phyloP scores from a whole-genome alignment of 345 rosid species.

The Salix arbutifolia region DNA sequence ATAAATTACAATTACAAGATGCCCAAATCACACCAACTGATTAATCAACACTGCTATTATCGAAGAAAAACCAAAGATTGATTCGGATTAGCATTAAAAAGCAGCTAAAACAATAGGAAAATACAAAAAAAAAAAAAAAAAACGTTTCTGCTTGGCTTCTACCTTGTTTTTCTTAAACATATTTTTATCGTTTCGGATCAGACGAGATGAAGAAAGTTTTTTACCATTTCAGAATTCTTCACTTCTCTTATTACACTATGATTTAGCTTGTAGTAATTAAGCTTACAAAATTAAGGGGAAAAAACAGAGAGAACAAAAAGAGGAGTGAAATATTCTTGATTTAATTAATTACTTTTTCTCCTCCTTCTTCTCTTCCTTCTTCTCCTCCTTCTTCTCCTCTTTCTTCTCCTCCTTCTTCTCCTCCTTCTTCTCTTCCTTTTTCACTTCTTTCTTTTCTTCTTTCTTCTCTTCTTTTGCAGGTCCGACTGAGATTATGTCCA shows the following conservation, averaged over 20 bases:
- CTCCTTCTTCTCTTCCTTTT: conserved; percentile 51
- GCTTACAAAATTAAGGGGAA: background rate
- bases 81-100: background rate
- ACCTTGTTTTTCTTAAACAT: background rate
- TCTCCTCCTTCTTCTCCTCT: conserved; percentile 35
- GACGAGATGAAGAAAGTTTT: too few species aligned
- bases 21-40: background rate
- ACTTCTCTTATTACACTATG: background rate
- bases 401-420: conserved; percentile 56
- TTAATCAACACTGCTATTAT: background rate
- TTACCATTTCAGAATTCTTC: background rate
- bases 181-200: too few species aligned
- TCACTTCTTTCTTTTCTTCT: conserved; percentile 62
- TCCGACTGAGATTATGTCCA: conserved; percentile 77
- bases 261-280: background rate
- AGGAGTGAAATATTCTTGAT: background rate
- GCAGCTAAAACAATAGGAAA: background rate
- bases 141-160: background rate
- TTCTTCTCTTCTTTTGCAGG: conserved; percentile 95
- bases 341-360: background rate
- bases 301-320: background rate
- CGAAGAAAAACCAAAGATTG: background rate
- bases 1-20: too few species aligned
- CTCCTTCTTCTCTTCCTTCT: conserved; percentile 2
- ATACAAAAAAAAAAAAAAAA: background rate